Percentiles rank a stretch among this genome's conserved stretches.
phyloP scores from a whole-genome alignment of 192 early-diverging fungal genomes.

The Spizellomyces punctatus region DNA sequence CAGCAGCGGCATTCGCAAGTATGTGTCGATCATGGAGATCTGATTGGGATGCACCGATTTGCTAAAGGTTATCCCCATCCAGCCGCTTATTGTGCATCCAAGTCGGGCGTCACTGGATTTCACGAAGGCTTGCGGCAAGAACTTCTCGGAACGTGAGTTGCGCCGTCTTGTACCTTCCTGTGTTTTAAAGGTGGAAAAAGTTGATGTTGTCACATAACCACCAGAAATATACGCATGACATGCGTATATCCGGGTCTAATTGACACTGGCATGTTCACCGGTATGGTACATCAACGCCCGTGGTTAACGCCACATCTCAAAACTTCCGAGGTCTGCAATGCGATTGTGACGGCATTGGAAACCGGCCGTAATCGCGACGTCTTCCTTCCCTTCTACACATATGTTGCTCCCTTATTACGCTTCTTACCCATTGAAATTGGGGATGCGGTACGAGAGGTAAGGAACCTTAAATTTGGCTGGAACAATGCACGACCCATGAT shows the following conservation, averaged over 20 bases:
- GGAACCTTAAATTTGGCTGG: too few species aligned
- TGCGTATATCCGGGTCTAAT: slow-evolving; percentile 73
- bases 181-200: neutral
- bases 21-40: neutral
- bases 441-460: slow-evolving; percentile 30
- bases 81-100: slow-evolving; percentile 79
- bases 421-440: slow-evolving; percentile 34
- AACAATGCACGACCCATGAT: neutral
- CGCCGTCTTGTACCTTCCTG: neutral
- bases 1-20: slow-evolving; percentile 35
- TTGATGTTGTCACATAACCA: neutral
- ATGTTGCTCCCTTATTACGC: slow-evolving; percentile 18
- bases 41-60: neutral
- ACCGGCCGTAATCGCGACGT: slow-evolving; percentile 36
- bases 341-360: slow-evolving; percentile 61
- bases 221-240: slow-evolving; percentile 66
- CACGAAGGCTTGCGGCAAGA: slow-evolving; percentile 79
- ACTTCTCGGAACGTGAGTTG: slow-evolving; percentile 60
- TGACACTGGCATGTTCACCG: slow-evolving; percentile 73
- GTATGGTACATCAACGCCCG: slow-evolving; percentile 54
- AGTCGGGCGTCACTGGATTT: slow-evolving; percentile 73
- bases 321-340: slow-evolving; percentile 59
- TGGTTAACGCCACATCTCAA: slow-evolving; percentile 68
- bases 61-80: neutral
- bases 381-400: slow-evolving; percentile 34